Conservation (phyloP, 306 rosid genomes). For the Vachellia pachyceras region DNA sequence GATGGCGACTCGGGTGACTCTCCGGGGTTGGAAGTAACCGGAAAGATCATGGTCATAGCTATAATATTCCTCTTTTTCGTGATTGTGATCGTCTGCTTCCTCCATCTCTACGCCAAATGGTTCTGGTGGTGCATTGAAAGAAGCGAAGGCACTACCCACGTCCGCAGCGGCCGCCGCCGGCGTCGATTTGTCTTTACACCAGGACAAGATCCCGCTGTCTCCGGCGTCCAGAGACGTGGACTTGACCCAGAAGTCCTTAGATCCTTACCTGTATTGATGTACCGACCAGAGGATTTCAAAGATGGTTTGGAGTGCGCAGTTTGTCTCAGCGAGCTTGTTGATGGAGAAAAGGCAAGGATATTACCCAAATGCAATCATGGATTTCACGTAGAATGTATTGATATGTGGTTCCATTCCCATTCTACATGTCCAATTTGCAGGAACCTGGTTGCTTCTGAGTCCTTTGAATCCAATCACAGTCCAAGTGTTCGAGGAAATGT, state of each 20-base stretch:
- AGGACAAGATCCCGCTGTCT: slow-evolving; percentile 47
- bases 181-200: slow-evolving; percentile 65
- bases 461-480: not conserved
- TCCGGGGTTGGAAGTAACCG: slow-evolving; percentile 56
- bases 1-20: slow-evolving; percentile 42
- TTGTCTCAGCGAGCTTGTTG: slow-evolving; percentile 72
- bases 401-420: slow-evolving; percentile 97
- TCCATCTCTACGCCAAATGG: slow-evolving; percentile 90
- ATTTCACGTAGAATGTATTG: slow-evolving; percentile 87
- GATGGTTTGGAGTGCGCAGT: slow-evolving; percentile 91
- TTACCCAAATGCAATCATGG: slow-evolving; percentile 86
- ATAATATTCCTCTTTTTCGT: slow-evolving; percentile 65
- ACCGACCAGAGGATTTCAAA: slow-evolving; percentile 58
- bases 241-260: slow-evolving; percentile 66
- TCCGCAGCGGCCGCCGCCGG: slow-evolving; percentile 48
- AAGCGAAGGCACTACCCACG: slow-evolving; percentile 34
- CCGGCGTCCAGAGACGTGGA: slow-evolving; percentile 44
- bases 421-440: slow-evolving; percentile 90
- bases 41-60: slow-evolving; percentile 69
- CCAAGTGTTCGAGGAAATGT: slow-evolving; percentile 6
- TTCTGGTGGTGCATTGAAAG: slow-evolving; percentile 47
- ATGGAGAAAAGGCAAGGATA: slow-evolving; percentile 74
- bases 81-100: slow-evolving; percentile 57
- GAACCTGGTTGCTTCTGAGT: slow-evolving; percentile 54
- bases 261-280: slow-evolving; percentile 64